Base-by-base conservation (phyloP, 2,329 filamentous ascomycete species). In the Aulographum hederae region DNA sequence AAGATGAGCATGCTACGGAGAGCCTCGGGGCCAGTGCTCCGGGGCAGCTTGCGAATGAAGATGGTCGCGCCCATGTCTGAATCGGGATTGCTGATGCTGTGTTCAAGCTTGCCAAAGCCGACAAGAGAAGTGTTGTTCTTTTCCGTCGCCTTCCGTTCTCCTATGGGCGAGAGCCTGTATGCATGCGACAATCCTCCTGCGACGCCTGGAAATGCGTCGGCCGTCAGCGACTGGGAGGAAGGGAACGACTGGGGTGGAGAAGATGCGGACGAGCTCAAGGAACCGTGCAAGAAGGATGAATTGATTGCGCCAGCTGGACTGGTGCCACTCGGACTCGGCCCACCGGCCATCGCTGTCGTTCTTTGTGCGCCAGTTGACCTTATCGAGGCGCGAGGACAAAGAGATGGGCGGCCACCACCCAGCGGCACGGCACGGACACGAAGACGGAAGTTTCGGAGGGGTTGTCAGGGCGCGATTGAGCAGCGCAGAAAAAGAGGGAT, bases 1-100 rank as follows among this genome's bases (percentile, higher is more conserved):
- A 76, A 75, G n/a, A 73, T 56, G 4, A 76, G 55, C 57, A 76
- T 71, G 46, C 65, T 70, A 39, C 65, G 61, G 34, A 76, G 57
- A 13, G 65, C 58, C 38, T 73, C 69, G 31, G 58, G 51, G 43
- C 61, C 67, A 27, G 63, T 73, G 45, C 62, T 70, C 36, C 57
- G 60, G 3, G 70, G 67, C 11, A 76, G 56, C 41, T 63, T 68
- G 43, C 68, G 67, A 53, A 76, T 58, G 34, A 69, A 48, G 37
- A 76, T 56, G n/a, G 51, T 45, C 14, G 46, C 46, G 16, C 34
- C 28, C 14, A 26, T 27, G 12, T 38, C 38, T 32, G 35, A 34
- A 12, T 44, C 41, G 6, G 37, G 31, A 27, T 34, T 34, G 32
- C 32, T 31, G 2, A 18, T 35, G 23, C 35, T 29, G 31, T 51